Evolutionary conservation across 306 rosid genomes (phyloP).

Genomic region (Casuarina glauca): DNA sequence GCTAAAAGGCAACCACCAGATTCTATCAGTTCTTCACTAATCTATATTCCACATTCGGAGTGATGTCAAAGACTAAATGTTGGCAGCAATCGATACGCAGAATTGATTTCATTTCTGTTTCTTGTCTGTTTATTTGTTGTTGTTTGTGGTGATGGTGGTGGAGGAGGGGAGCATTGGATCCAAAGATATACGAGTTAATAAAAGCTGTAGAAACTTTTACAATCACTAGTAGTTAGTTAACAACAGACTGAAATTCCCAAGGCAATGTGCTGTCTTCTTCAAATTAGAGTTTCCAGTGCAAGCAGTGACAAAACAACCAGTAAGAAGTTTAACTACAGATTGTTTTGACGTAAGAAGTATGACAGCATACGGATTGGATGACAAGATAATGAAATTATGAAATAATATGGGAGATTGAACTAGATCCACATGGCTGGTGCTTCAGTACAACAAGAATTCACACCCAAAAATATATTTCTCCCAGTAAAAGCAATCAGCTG

Average conservation of each 20-base stretch:
- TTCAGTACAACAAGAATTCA: not conserved
- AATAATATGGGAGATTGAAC: slow-evolving; percentile 1
- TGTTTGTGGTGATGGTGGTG: no score
- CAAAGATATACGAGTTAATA: not conserved
- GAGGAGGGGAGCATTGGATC: no score
- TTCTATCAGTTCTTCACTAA: not conserved
- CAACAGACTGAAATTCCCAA: not conserved
- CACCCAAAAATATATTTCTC: not conserved
- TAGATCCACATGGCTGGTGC: not conserved
- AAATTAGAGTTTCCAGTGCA: no score
- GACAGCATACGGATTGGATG: not conserved
- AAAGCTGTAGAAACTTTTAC: not conserved
- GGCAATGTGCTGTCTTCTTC: no score
- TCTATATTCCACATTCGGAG: not conserved
- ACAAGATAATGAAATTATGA: slow-evolving; percentile 5
- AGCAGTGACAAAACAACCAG: no score
- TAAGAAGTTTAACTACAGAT: not conserved
- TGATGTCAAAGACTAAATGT: not conserved
- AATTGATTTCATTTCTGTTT: not conserved
- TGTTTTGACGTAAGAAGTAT: not conserved
- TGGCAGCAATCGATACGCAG: not conserved
- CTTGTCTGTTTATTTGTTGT: no score
- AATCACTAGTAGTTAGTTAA: not conserved
- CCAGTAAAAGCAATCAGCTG: not conserved
- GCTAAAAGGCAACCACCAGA: not conserved